Evolutionary conservation across 1,139 yeast species (phyloP).

Genomic region (Lodderomyces pseudojiufengensis): DNA sequence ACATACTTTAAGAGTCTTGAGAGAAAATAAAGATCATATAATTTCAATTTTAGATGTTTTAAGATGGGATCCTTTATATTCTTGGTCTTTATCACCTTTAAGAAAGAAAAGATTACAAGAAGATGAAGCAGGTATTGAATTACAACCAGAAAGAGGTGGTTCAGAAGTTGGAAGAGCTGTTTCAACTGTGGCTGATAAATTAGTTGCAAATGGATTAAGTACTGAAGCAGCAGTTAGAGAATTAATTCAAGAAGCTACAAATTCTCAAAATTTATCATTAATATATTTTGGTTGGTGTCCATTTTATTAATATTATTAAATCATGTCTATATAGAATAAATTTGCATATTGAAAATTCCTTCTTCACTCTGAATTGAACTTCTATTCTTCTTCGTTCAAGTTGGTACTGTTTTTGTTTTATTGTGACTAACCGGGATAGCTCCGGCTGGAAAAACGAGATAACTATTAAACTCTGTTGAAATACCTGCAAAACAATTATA

Average conservation of each 20-base stretch:
- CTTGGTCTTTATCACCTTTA: slow-evolving; percentile 82
- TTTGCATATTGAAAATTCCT: too few relatives aligned
- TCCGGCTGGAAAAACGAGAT: slow-evolving; percentile 17
- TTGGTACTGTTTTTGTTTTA: background rate
- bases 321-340: too few relatives aligned
- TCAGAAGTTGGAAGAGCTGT: slow-evolving; percentile 83
- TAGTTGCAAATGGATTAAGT: slow-evolving; percentile 64
- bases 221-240: slow-evolving; percentile 83
- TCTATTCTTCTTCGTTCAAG: too few relatives aligned
- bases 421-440: background rate
- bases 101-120: slow-evolving; percentile 56
- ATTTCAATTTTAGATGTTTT: slow-evolving; percentile 81
- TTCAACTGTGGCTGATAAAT: slow-evolving; percentile 65
- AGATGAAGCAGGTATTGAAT: slow-evolving; percentile 22
- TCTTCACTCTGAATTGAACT: too few relatives aligned
- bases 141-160: slow-evolving; percentile 47
- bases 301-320: slow-evolving; percentile 44
- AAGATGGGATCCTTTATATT: slow-evolving; percentile 87
- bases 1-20: slow-evolving; percentile 63
- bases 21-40: slow-evolving; percentile 66
- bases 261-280: slow-evolving; percentile 62
- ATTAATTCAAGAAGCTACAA: slow-evolving; percentile 73
- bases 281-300: slow-evolving; percentile 86
- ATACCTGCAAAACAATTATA: slow-evolving; percentile 38
- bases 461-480: slow-evolving; percentile 28